Conservation (phyloP, 345 rosid species). For the Hypericum androsaemum region DNA sequence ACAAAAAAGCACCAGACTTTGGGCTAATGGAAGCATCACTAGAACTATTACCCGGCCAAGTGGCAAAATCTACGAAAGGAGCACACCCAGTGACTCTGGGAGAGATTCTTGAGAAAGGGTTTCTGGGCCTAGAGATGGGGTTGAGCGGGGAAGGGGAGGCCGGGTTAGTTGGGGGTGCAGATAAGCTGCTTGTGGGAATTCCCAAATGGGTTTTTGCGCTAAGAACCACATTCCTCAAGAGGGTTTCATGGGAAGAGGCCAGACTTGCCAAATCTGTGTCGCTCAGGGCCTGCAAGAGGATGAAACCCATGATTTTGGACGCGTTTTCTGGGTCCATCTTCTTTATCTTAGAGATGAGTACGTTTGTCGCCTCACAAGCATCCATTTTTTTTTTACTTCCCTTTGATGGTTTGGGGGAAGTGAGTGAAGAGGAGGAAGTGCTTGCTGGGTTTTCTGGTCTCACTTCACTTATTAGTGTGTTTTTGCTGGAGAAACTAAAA, state of each 20-base stretch:
- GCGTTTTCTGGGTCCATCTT: slow-evolving; percentile 74
- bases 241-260: slow-evolving; percentile 56
- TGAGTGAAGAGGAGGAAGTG: no score
- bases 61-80: slow-evolving; percentile 30
- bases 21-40: slow-evolving; percentile 30
- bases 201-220: slow-evolving; percentile 70
- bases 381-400: slow-evolving; percentile 36
- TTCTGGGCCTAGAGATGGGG: slow-evolving; percentile 42
- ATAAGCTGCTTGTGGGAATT: slow-evolving; percentile 43
- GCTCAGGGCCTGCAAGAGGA: slow-evolving; percentile 59
- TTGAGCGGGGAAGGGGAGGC: slow-evolving; percentile 21
- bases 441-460: no score
- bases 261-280: slow-evolving; percentile 61
- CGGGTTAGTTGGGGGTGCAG: slow-evolving; percentile 20
- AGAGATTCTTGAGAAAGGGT: slow-evolving; percentile 41
- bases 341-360: slow-evolving; percentile 61
- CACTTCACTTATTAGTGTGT: no score
- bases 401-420: no score
- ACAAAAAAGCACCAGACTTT: slow-evolving; percentile 49
- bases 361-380: slow-evolving; percentile 51
- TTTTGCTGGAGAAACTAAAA: no score
- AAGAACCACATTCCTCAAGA: slow-evolving; percentile 43
- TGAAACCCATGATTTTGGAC: slow-evolving; percentile 72
- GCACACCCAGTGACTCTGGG: slow-evolving; percentile 32
- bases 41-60: slow-evolving; percentile 16